These are phyloP conservation scores for Fusarium penzigii DNA, from an alignment of 2,329 filamentous ascomycete genomes.

Conservation along the genomic window DNA sequence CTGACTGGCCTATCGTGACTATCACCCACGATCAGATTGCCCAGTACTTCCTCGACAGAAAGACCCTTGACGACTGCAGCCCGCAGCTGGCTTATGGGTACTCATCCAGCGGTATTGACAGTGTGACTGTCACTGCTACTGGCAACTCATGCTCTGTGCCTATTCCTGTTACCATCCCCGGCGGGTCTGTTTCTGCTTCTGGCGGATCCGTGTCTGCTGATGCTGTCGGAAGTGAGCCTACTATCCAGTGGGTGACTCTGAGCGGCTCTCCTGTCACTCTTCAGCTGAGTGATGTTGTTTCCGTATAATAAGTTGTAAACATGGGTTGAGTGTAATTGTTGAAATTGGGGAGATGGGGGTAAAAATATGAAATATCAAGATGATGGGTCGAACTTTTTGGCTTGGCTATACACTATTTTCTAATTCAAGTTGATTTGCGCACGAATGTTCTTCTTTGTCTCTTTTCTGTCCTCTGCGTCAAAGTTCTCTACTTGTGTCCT, in stretches of 20 bases:
- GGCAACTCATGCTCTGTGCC: conserved; percentile 13
- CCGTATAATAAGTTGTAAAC: not conserved
- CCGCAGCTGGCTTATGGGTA: conserved; percentile 13
- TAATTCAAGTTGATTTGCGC: no score
- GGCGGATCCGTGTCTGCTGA: conserved; percentile 7
- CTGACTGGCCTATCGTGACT: conserved; percentile 15
- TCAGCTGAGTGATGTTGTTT: not conserved
- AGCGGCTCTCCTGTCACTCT: conserved; percentile 11
- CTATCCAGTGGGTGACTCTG: conserved; percentile 18
- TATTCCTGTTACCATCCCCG: conserved; percentile 13
- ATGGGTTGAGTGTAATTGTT: not conserved
- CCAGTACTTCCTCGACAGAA: conserved; percentile 15
- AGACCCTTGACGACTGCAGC: conserved; percentile 13
- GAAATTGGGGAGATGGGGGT: not conserved
- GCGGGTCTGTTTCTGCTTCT: conserved; percentile 1
- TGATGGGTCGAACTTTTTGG: no score
- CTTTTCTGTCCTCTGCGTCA: no score
- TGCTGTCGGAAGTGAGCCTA: conserved; percentile 14
- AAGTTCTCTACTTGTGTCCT: no score
- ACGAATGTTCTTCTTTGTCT: no score
- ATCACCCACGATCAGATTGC: conserved; percentile 20
- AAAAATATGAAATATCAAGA: no score
- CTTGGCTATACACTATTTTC: no score
- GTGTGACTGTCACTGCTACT: conserved; percentile 9
- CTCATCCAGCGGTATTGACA: conserved; percentile 9